Conservation (phyloP, 106 monocot genomes). For the Acorus gramineus region DNA sequence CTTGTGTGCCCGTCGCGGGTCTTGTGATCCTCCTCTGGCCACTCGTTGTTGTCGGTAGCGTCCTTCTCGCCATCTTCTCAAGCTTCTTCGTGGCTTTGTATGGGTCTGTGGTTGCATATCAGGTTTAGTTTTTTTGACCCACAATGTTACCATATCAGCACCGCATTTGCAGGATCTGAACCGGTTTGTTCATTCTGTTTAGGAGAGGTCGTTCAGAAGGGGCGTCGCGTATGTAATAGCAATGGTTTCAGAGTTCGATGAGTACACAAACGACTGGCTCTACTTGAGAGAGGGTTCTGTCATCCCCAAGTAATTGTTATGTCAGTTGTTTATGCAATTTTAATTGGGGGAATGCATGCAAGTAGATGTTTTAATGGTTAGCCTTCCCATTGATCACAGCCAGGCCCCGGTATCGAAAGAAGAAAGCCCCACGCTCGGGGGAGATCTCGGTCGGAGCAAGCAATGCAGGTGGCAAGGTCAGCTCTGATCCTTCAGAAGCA, state of each 20-base stretch:
- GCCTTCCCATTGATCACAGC: background rate
- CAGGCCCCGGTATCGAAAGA: slow-evolving; percentile 72
- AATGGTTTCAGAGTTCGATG: slow-evolving; percentile 82
- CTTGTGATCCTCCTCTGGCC: slow-evolving; percentile 84
- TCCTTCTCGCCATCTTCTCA: slow-evolving; percentile 59
- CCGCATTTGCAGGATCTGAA: no score
- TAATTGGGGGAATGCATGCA: no score
- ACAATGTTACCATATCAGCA: no score
- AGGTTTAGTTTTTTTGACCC: slow-evolving; percentile 23
- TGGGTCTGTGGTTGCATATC: slow-evolving; percentile 74
- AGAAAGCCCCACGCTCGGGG: slow-evolving; percentile 27
- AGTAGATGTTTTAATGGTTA: background rate
- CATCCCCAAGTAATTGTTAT: slow-evolving; percentile 60
- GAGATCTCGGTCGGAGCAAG: slow-evolving; percentile 47
- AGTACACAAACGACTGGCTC: slow-evolving; percentile 95
- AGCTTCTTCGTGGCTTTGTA: slow-evolving; percentile 81
- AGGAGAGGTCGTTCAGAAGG: slow-evolving; percentile 76
- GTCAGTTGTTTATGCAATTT: background rate
- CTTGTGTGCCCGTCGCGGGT: slow-evolving; percentile 85
- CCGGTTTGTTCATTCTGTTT: no score
- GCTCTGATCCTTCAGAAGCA: slow-evolving; percentile 27
- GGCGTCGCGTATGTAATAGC: slow-evolving; percentile 77
- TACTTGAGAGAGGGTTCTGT: slow-evolving; percentile 85
- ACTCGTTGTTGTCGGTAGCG: slow-evolving; percentile 60
- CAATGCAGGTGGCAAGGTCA: slow-evolving; percentile 12